These are phyloP conservation scores for Pseudozyma pruni DNA, from an alignment of 1,284 basidiomycete genomes.

Conservation along the genomic window DNA sequence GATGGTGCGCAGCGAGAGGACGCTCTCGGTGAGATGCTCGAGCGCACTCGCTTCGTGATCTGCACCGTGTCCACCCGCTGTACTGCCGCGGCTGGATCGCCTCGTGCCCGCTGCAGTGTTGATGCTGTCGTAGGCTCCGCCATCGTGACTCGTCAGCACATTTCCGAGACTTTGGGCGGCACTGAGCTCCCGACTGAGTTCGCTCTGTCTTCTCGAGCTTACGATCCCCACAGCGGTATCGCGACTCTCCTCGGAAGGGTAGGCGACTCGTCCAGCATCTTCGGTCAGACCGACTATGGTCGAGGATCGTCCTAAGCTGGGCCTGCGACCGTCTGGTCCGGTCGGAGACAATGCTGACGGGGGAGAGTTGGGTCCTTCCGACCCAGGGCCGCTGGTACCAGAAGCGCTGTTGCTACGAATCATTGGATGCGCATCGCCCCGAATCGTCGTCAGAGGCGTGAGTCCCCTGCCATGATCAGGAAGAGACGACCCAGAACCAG, in stretches of 20 bases:
- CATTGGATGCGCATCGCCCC: constrained; percentile 14
- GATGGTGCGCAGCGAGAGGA: constrained; percentile 50
- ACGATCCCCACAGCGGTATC: constrained; percentile 44
- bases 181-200: constrained; percentile 33
- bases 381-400: constrained; percentile 15
- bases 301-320: constrained; percentile 22
- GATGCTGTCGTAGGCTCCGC: constrained; percentile 27
- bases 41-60: constrained; percentile 13
- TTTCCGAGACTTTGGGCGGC: constrained; percentile 41
- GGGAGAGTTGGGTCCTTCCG: constrained; percentile 20
- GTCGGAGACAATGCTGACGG: constrained; percentile 5
- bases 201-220: constrained; percentile 21
- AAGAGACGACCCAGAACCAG: constrained; percentile 18
- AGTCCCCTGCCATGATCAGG: constrained; percentile 7
- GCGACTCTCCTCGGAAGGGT: constrained; percentile 35
- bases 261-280: constrained; percentile 15
- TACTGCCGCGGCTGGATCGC: constrained; percentile 38
- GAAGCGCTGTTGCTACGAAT: constrained; percentile 32
- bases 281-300: constrained; percentile 29
- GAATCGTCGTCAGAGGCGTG: constrained; percentile 20
- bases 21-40: constrained; percentile 46
- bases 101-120: constrained; percentile 31
- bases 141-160: constrained; percentile 19
- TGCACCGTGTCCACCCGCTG: constrained; percentile 6
- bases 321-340: constrained; percentile 10